A percentile compares a stretch with the other conserved stretches of the same genome.
Evolutionary conservation across 23 red algal species (phyloP).

Genomic region (Gracilariopsis chorda): DNA sequence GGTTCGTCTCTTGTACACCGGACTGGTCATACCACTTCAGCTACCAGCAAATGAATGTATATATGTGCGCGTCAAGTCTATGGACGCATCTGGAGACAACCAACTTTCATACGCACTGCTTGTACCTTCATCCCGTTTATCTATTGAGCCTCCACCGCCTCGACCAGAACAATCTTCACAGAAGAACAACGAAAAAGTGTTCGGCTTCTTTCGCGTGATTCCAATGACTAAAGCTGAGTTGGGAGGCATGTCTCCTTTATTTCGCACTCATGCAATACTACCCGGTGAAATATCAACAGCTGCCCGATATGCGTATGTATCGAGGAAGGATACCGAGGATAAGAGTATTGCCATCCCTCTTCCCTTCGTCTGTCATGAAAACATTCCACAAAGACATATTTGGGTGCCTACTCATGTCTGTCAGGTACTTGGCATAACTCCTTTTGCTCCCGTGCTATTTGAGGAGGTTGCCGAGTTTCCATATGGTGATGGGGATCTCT

Average conservation of each 20-base stretch:
- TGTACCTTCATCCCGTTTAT: conserved; percentile 9
- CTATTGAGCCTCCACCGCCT: conserved; percentile 22
- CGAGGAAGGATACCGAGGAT: background rate
- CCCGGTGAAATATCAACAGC: background rate
- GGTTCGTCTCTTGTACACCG: conserved; percentile 18
- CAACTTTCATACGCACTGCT: conserved; percentile 24
- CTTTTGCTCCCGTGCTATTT: conserved; percentile 19
- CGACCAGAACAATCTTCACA: background rate
- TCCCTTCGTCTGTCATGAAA: background rate
- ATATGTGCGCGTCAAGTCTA: conserved; percentile 3
- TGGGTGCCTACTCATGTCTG: conserved; percentile 20
- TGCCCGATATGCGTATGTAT: background rate
- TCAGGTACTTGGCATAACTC: background rate
- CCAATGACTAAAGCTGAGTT: background rate
- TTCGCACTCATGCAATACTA: conserved; percentile 29
- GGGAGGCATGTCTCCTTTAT: background rate
- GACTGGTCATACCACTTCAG: conserved; percentile 25
- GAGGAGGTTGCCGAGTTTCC: conserved; percentile 1
- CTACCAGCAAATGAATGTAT: conserved; percentile 18
- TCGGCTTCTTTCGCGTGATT: conserved; percentile 18
- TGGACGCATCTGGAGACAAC: background rate
- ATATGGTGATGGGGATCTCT: background rate
- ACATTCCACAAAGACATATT: conserved; percentile 16
- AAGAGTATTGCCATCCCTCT: background rate
- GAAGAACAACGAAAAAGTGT: background rate